Conservation (phyloP, 345 rosid genomes). For the Brassica incana region DNA sequence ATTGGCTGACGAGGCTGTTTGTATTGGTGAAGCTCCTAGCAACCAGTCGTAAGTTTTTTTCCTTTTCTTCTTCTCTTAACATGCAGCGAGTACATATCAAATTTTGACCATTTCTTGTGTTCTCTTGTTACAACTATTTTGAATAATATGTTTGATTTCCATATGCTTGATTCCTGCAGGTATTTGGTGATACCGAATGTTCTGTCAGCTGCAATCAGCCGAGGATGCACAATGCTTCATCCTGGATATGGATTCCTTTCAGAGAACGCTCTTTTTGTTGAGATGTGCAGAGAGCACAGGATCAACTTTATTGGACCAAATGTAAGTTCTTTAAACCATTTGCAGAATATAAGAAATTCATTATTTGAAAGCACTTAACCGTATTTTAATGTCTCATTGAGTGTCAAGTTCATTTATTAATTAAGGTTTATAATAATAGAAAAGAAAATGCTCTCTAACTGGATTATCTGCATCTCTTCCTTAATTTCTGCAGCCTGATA, state of each 20-base stretch:
- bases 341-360: not conserved
- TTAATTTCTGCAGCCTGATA: constrained; percentile 66
- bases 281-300: constrained; percentile 93
- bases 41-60: constrained; percentile 81
- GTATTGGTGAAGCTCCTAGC: constrained; percentile 99
- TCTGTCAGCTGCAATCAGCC: constrained; percentile 88
- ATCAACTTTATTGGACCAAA: constrained; percentile 98
- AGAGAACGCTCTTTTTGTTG: constrained; percentile 93
- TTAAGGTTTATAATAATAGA: too few relatives aligned
- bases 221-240: constrained; percentile 93
- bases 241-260: constrained; percentile 99
- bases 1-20: constrained; percentile 92
- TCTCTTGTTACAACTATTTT: not conserved
- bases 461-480: constrained; percentile 4
- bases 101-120: not conserved
- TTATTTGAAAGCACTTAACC: not conserved
- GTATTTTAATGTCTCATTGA: not conserved
- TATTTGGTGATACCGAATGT: constrained; percentile 87
- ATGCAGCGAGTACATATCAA: not conserved
- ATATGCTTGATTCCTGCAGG: constrained; percentile 39
- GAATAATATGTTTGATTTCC: not conserved
- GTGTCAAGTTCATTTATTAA: not conserved
- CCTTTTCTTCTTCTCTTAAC: not conserved
- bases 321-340: constrained; percentile 44
- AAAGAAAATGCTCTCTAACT: not conserved